Evolutionary conservation across 2,329 filamentous ascomycete genomes (phyloP).

Genomic region (Paraphoma sp.): DNA sequence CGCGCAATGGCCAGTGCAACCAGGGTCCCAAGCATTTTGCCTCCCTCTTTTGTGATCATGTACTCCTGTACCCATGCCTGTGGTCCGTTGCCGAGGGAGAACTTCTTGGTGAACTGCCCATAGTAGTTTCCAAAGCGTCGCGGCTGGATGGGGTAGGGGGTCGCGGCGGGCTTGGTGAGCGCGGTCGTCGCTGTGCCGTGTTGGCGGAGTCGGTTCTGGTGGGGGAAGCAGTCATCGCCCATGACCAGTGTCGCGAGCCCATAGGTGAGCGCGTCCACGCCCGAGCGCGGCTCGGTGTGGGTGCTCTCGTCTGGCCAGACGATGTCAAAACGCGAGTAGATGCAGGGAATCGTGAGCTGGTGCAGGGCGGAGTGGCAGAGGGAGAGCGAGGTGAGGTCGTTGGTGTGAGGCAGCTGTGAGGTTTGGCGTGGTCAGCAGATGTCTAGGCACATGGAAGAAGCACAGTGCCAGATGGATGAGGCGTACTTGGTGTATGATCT

Average conservation of each 20-base stretch:
- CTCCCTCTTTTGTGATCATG: conserved; percentile 80
- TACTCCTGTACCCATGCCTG: conserved; percentile 81
- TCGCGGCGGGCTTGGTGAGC: conserved; percentile 15
- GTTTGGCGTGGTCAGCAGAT: neutral
- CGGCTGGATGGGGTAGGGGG: conserved; percentile 45
- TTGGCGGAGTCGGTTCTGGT: conserved; percentile 44
- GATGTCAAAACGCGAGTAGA: conserved; percentile 87
- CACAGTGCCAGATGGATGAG: neutral
- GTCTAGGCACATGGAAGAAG: neutral
- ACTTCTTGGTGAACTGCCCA: conserved; percentile 79
- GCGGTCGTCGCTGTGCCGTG: conserved; percentile 14
- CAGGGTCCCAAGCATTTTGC: conserved; percentile 87
- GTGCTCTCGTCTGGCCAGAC: conserved; percentile 80
- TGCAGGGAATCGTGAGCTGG: conserved; percentile 75
- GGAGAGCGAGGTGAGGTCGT: conserved; percentile 79
- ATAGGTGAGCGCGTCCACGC: conserved; percentile 83
- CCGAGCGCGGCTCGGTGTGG: conserved; percentile 69
- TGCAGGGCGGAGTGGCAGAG: conserved; percentile 81
- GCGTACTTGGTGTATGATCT: conserved; percentile 78
- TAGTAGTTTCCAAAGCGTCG: conserved; percentile 74
- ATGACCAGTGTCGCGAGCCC: conserved; percentile 81
- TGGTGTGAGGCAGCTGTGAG: conserved; percentile 75
- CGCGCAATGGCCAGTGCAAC: conserved; percentile 80
- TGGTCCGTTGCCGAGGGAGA: conserved; percentile 84
- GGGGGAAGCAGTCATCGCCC: conserved; percentile 69